Base-by-base conservation (phyloP, 2,329 filamentous ascomycete species). In the Alternaria ethzedia region DNA sequence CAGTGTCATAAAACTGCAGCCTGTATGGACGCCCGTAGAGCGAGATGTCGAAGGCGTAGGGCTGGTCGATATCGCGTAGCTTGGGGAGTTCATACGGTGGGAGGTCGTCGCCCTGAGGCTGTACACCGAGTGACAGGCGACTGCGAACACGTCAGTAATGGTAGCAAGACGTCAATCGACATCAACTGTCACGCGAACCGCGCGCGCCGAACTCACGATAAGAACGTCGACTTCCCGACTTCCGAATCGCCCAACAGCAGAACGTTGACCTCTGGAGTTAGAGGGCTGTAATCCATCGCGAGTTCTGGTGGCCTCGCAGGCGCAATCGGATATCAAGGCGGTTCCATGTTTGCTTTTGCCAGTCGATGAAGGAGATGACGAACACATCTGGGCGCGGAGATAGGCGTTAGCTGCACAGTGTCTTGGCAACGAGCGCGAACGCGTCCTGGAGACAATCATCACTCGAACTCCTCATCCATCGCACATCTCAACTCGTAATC, bases 191-290 rank as follows among this genome's bases (percentile, higher is more conserved):
- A 17, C 28, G 17, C 28, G 17, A 20, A 15, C 32, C 17, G 15
- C 10, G 49, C 28, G 30, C 54, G 30, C 28, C 30, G 23, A 56
- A 84, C 86, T 76, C 81, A 89, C 86, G 87, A 87, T 65, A 90
- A 77, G 66, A 90, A 89, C 10, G 86, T 88, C 54, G 87, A 87
- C 78, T 89, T 90, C 61, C 88, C 88, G 49, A 88, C 86, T 54
- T 85, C 86, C 41, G 83, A 73, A 62, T 89, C 87, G 56, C 88
- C 88, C 3, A 90, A 80, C 15, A 90, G 79, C 7, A 90, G 81
- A 54, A 90, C 83, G 23, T 79, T 82, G 15, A 70, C 41, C 32
- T 70, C 68, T n/a, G 75, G 75, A 9, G 74, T 62, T 1, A 65
- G 10, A 9, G 60, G 30, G 5, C 62, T 50, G 25, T 70, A 69